Evolutionary conservation across 257 asterid species (phyloP).

Genomic region (Penstemon newberryi): DNA sequence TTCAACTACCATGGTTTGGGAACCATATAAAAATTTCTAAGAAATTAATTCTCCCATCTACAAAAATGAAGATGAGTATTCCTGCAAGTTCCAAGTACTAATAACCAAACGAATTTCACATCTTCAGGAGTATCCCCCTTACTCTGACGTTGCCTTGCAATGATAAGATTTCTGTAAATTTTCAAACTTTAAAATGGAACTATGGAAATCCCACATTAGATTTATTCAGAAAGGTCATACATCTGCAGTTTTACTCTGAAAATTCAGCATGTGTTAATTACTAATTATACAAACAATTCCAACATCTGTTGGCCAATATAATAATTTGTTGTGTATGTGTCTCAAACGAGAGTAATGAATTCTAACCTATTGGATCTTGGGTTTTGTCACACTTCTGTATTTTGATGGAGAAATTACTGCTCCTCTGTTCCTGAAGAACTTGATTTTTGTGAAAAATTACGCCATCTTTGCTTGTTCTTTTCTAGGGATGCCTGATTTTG

Average conservation of each 20-base stretch:
- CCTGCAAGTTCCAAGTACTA: too few species aligned
- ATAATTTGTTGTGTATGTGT: constrained; percentile 3
- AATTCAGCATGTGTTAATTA: constrained; percentile 12
- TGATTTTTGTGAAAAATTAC: constrained; percentile 33
- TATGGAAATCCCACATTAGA: neutral
- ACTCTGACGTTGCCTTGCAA: neutral
- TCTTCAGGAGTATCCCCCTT: too few species aligned
- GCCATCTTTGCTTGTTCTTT: constrained; percentile 47
- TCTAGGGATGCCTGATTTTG: constrained; percentile 32
- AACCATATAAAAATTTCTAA: too few species aligned
- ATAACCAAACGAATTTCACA: too few species aligned
- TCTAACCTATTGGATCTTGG: neutral
- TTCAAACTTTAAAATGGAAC: neutral
- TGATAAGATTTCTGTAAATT: neutral
- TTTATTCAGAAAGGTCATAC: neutral
- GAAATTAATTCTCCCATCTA: too few species aligned
- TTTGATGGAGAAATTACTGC: neutral
- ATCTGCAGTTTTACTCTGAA: neutral
- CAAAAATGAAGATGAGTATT: too few species aligned
- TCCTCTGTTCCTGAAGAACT: constrained; percentile 28
- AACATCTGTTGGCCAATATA: constrained; percentile 10
- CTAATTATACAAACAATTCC: constrained; percentile 18
- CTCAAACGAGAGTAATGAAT: constrained; percentile 14
- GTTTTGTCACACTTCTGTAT: neutral
- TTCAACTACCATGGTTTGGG: too few species aligned